Base-by-base conservation (phyloP, 257 asterid species). In the Solanum chiquidenum region DNA sequence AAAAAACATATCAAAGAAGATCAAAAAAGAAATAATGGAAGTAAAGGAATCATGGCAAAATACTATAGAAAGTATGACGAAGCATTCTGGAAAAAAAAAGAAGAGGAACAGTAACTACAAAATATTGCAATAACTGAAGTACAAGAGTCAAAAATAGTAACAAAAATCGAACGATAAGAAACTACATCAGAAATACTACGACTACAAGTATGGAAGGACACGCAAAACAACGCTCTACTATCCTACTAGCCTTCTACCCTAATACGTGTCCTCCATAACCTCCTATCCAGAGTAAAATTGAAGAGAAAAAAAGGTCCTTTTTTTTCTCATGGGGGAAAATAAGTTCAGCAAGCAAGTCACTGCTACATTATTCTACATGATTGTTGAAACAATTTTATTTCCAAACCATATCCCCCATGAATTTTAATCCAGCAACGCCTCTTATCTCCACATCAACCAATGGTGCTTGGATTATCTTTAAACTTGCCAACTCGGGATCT, bases 331-430 rank as follows among this genome's bases (percentile, higher is more conserved):
- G 35, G 7, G n/a, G 60, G n/a, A 2, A 38, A 38, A 40, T 38
- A n/a, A 76, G 83, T 42, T 40, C 23, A 2, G 25, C 25, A 79
- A 79, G 25, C 23, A 16, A 79, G 12, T 21, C 16, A 35, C 49
- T 20, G 83, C 52, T 74, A 74, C 27, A 20, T 18, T 73, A 73
- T 73, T 73, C 80, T 18, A 73, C 31, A 35, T 21, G 5, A 35
- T 37, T 21, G 49, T 74, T 80, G 40, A 18, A 49, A 80, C 40
- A 80, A 80, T 18, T 80, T 93, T 91, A 95, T 89, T 89, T 88
- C 98, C 96, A 93, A 80, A 95, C 89, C 21, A 87, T n/a, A 89
- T 93, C 94, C 21, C 98, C 98, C 94, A 93, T 91, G 87, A 90
- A 94, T 69, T 90, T 91, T 88, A 95, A 95, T 23, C 94, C 98